Conservation (phyloP, 2,329 filamentous ascomycete genomes). For the Paecilomyces sp. region DNA sequence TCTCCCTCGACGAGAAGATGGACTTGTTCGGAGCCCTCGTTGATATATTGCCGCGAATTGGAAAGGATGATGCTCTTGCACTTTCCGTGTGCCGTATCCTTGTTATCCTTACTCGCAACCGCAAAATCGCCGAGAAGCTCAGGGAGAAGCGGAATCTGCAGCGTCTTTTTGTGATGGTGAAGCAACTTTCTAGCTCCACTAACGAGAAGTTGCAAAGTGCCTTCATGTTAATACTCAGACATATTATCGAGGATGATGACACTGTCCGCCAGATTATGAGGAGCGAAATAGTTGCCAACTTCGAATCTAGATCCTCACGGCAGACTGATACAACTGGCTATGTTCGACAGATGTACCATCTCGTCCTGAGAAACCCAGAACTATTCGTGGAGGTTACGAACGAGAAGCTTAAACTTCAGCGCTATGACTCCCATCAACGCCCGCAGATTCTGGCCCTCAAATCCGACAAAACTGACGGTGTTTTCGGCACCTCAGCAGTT, state of each 20-base stretch:
- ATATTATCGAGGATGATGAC: conserved; percentile 90
- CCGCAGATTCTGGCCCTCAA: conserved; percentile 50
- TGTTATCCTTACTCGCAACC: conserved; percentile 77
- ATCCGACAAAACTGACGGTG: conserved; percentile 32
- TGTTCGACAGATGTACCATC: conserved; percentile 67
- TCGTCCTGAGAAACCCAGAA: conserved; percentile 73
- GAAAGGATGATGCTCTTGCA: conserved; percentile 79
- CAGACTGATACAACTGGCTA: conserved; percentile 65
- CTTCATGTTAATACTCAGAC: conserved; percentile 80
- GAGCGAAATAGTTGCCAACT: conserved; percentile 73
- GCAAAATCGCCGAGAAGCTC: conserved; percentile 65
- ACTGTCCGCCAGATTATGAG: conserved; percentile 88
- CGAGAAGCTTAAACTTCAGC: conserved; percentile 68
- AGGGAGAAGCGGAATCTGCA: conserved; percentile 86
- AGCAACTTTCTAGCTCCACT: conserved; percentile 75
- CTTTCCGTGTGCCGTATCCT: conserved; percentile 76
- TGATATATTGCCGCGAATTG: conserved; percentile 74
- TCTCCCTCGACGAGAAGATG: conserved; percentile 60
- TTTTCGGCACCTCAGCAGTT: conserved; percentile 10
- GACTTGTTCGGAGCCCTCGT: conserved; percentile 70
- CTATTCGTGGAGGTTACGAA: conserved; percentile 83
- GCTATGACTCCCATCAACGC: conserved; percentile 52
- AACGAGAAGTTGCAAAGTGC: conserved; percentile 67
- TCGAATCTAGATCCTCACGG: conserved; percentile 54
- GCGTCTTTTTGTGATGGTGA: conserved; percentile 88